These are phyloP conservation scores for Colletotrichum sp. DNA, from an alignment of 2,329 filamentous ascomycete genomes.

Conservation along the genomic window DNA sequence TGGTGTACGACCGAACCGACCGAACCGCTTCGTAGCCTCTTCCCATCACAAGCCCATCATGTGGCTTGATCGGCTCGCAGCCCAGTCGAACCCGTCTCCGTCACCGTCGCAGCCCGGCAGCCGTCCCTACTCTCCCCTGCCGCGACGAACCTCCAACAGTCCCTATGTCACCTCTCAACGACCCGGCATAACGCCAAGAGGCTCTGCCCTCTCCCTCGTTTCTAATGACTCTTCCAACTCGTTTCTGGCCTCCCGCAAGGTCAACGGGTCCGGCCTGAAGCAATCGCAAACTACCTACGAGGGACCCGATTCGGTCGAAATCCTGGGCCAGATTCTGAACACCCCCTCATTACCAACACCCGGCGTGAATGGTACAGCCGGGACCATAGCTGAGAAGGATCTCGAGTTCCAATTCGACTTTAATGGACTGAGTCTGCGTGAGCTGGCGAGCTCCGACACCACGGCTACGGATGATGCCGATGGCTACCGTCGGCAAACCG, in stretches of 20 bases:
- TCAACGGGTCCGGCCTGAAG: constrained; percentile 73
- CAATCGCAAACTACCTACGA: constrained; percentile 58
- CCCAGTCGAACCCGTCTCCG: constrained; percentile 67
- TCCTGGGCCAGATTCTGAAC: constrained; percentile 60
- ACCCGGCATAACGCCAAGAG: constrained; percentile 70
- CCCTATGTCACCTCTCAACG: constrained; percentile 73
- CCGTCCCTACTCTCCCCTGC: constrained; percentile 74
- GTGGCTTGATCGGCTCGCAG: constrained; percentile 90
- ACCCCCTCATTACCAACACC: constrained; percentile 23
- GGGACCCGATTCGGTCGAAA: constrained; percentile 71
- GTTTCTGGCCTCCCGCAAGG: constrained; percentile 67
- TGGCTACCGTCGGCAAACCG: constrained; percentile 55
- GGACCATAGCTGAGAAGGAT: constrained; percentile 50
- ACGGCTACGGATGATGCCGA: constrained; percentile 25
- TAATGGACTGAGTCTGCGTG: constrained; percentile 74
- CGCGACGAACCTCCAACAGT: constrained; percentile 69
- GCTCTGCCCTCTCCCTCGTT: constrained; percentile 79
- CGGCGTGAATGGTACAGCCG: constrained; percentile 10
- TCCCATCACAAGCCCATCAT: constrained; percentile 49
- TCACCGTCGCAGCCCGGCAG: constrained; percentile 56
- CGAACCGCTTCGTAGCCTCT: constrained; percentile 18
- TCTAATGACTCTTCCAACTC: constrained; percentile 80
- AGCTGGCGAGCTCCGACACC: constrained; percentile 58
- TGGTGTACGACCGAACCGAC: not conserved
- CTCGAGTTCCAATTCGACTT: constrained; percentile 78